Conservation (phyloP, 179 eudicot species). For the Beta macrorhiza region DNA sequence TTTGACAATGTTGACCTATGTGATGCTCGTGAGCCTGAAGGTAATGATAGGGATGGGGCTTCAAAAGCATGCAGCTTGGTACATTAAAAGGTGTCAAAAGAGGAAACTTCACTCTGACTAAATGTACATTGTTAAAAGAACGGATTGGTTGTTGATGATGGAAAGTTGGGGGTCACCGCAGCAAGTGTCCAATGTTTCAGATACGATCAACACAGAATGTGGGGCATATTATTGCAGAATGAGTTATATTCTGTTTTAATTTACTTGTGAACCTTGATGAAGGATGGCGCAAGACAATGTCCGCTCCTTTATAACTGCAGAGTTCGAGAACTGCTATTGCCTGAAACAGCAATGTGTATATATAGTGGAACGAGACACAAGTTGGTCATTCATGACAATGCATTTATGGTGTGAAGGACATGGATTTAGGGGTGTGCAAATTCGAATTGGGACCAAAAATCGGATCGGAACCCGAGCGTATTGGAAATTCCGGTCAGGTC, state of each 20-base stretch:
- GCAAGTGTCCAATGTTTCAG: not conserved
- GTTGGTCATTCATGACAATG: not conserved
- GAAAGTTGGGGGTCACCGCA: not conserved
- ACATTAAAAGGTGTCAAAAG: constrained; percentile 64
- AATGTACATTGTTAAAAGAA: constrained; percentile 5
- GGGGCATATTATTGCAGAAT: not conserved
- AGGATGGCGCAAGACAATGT: not conserved
- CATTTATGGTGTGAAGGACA: not conserved
- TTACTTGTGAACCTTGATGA: not conserved
- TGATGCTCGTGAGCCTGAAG: constrained; percentile 86
- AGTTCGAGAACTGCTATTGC: not conserved
- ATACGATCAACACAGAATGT: not conserved
- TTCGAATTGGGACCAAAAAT: too few relatives aligned
- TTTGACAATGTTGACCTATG: constrained; percentile 55
- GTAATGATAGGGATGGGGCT: constrained; percentile 85
- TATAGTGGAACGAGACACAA: constrained; percentile 9
- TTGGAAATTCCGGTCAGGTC: too few relatives aligned
- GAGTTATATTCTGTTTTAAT: not conserved
- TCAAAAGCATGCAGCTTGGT: constrained; percentile 80
- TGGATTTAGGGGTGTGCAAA: not conserved
- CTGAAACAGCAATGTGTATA: not conserved
- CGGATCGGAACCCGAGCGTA: too few relatives aligned
- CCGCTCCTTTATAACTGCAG: not conserved
- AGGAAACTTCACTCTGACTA: constrained; percentile 82
- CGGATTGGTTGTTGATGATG: not conserved